These are phyloP conservation scores for Ceratocystis destructans DNA, from an alignment of 2,329 filamentous ascomycete species.

Conservation along the genomic window DNA sequence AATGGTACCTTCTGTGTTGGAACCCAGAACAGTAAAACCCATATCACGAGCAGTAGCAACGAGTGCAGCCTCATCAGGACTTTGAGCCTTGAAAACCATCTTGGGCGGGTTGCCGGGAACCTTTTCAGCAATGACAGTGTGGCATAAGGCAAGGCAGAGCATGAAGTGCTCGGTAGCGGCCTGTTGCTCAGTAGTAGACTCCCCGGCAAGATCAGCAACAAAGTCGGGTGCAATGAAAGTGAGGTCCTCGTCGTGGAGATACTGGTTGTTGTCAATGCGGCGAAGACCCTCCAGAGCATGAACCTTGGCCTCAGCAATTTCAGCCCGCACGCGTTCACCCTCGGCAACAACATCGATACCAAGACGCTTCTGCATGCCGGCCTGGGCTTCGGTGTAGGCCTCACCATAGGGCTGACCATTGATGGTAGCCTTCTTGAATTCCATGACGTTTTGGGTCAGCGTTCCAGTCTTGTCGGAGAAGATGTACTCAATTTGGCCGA, in stretches of 20 bases:
- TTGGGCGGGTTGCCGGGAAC: conserved; percentile 78
- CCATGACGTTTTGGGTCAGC: conserved; percentile 97
- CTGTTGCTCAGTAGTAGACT: conserved; percentile 62
- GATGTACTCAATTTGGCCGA: conserved; percentile 97
- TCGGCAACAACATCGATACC: conserved; percentile 80
- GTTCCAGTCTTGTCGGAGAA: conserved; percentile 98
- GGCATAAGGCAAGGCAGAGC: conserved; percentile 87
- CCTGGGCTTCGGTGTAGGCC: conserved; percentile 92
- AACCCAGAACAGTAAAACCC: conserved; percentile 82
- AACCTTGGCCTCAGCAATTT: conserved; percentile 66
- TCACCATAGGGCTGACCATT: conserved; percentile 95
- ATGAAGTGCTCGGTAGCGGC: conserved; percentile 78
- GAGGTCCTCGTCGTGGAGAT: conserved; percentile 74
- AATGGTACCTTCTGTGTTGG: conserved; percentile 64
- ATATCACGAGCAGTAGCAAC: conserved; percentile 90
- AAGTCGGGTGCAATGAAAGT: conserved; percentile 90
- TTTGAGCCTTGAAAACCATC: conserved; percentile 94
- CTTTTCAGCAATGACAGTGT: conserved; percentile 86
- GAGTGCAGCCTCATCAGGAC: conserved; percentile 86
- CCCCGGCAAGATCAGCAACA: conserved; percentile 66
- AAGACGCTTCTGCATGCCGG: conserved; percentile 85
- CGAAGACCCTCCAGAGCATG: conserved; percentile 61
- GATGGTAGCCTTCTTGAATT: conserved; percentile 96
- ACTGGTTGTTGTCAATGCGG: conserved; percentile 74
- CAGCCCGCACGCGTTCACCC: conserved; percentile 52